Evolutionary conservation across 352 stramenopile genomes (phyloP), one percentile per base, ranked within the genome.

Genomic region (Globisporangium nagaii): DNA sequence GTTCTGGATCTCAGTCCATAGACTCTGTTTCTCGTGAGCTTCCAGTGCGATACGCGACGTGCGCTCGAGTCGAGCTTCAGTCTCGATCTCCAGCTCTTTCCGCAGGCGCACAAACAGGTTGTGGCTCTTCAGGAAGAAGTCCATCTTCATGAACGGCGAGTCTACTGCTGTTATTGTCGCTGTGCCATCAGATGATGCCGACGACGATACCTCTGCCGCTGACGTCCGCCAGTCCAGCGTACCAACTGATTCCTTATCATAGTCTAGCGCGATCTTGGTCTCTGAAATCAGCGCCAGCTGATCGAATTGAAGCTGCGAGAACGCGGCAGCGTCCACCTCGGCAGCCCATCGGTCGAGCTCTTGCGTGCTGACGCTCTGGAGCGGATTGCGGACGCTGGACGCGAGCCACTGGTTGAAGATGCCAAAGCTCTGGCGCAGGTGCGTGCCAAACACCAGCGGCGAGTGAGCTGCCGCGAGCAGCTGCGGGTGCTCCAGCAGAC

Each of bases 331-430:
- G 56, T 86, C 73, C 19, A 69, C 53, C 10, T 36, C 24, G 39
- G 62, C 54, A n/a, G 57, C 63, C 40, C 63, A 61, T 3, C 31
- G 25, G n/a, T 58, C 45, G 22, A 84, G 70, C 30, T 70, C 63
- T n/a, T 28, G 37, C 20, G 51, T 62, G 15, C 44, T 49, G n/a
- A 76, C 58, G n/a, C 32, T 15, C 9, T 12, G 7, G 5, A 86
- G 39, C 8, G 77, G 80, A 25, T 80, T 90, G 11, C 77, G 73
- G 8, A 61, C 24, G 31, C 65, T 77, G 1, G n/a, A 67, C 13
- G 42, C 13, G 31, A 88, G 68, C 80, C 80, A 90, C 2, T 64
- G 22, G 40, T 87, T 87, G 9, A 87, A 63, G 30, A 78, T 61
- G 22, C 34, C 27, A 20, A 87, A 81, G 32, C 71, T 87, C 37